Evolutionary conservation across 345 rosid species (phyloP), one percentile per base, ranked within the genome.

Genomic region (Syzygium aqueum): DNA sequence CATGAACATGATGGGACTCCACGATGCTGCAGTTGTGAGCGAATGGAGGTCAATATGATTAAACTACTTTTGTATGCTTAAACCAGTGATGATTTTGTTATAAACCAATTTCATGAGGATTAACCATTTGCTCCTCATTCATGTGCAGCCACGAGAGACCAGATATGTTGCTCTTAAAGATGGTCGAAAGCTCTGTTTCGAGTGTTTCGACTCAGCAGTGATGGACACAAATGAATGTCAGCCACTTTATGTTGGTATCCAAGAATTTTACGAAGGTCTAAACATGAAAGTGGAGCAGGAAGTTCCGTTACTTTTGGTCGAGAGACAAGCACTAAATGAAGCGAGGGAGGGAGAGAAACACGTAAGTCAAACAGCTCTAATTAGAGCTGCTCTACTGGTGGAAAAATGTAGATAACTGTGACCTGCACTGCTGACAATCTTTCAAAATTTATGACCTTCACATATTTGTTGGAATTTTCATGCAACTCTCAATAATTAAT

Each of bases 1-100:
- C 99, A 98, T 85, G 99, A 98, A 88, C 94, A 88, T 56, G 98
- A 98, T 89, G 93, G 92, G 77, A 98, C 99, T 88, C 97, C 98
- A 77, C 92, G 98, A 57, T 98, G 99, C 91, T 98, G 99, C 94
- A 96, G 99, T 89, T 98, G 99, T 87, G 99, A 98, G 92, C 93
- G 99, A 92, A 95, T 98, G 99, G 98, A 98, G 98, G 99, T 97
- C 86, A 52, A 53, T 84, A 30, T 84, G 54, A 51, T 8, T 84
- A 84, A 84, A 16, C 63, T 33, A 84, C 49, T 50, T 56, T 73
- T 10, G 49, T 21, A 22, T 30, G 43, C 80, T 73, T 73, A 37
- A 67, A 85, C 88, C 85, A 46, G 51, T 25, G 12, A 50, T 85
- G 53, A 85, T 63, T 46, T n/a, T 50, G n/a, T 33, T 17, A 27